A percentile compares a stretch with the other conserved stretches of the same genome.
These are phyloP conservation scores for Silene conica DNA, from an alignment of 148 eudicot genomes.

Conservation along the genomic window DNA sequence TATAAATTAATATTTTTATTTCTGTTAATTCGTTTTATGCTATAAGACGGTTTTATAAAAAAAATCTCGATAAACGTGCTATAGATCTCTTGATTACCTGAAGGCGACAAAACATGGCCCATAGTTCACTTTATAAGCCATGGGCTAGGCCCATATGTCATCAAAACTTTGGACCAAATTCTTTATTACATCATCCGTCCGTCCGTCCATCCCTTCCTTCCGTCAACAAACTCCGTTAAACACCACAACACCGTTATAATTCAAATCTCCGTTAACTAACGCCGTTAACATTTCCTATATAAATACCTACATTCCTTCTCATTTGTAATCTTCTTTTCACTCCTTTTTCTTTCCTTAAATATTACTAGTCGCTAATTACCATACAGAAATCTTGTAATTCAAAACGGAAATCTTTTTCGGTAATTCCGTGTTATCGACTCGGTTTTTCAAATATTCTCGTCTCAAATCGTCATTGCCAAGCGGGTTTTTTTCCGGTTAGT, in stretches of 20 bases:
- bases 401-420: background rate
- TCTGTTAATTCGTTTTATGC: too few species aligned
- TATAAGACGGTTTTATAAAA: background rate
- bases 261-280: slow-evolving; percentile 19
- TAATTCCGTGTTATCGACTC: too few species aligned
- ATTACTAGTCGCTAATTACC: background rate
- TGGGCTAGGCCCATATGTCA: slow-evolving; percentile 46
- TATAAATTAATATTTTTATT: too few species aligned
- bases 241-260: too few species aligned
- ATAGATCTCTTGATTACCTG: slow-evolving; percentile 1
- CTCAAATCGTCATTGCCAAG: background rate
- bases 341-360: background rate
- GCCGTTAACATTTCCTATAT: slow-evolving; percentile 28
- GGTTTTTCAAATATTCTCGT: too few species aligned
- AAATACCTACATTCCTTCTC: slow-evolving; percentile 26
- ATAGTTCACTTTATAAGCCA: slow-evolving; percentile 7
- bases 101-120: slow-evolving; percentile 22
- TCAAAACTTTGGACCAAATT: slow-evolving; percentile 25
- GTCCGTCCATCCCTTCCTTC: background rate
- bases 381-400: too few species aligned
- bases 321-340: slow-evolving; percentile 26
- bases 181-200: background rate
- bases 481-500: background rate
- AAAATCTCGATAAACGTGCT: too few species aligned
- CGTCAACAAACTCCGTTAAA: slow-evolving; percentile 6